Conservation (phyloP, 2,329 filamentous ascomycete species). For the Xylariales sp. region DNA sequence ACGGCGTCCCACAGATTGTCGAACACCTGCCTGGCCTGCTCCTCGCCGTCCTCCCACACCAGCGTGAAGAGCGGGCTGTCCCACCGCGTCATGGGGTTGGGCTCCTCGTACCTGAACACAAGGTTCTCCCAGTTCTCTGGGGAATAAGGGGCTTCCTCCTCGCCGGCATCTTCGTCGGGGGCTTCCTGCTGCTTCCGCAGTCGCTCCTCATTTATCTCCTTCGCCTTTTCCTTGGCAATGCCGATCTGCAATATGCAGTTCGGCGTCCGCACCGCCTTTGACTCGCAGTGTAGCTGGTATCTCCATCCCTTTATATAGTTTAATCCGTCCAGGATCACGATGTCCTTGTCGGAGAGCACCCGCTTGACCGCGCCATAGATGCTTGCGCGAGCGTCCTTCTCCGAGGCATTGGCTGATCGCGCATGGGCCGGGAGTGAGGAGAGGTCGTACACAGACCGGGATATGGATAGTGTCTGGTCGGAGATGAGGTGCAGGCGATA, state of each 20-base stretch:
- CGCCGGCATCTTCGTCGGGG: conserved; percentile 25
- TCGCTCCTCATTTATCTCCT: conserved; percentile 56
- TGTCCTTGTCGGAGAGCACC: conserved; percentile 64
- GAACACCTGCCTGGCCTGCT: conserved; percentile 51
- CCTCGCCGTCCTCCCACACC: conserved; percentile 67
- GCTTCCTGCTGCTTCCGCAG: conserved; percentile 39
- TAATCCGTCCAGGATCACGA: conserved; percentile 74
- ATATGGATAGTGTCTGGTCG: conserved; percentile 66
- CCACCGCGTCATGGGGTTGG: conserved; percentile 81
- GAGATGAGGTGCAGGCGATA: conserved; percentile 72
- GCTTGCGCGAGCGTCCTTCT: conserved; percentile 77
- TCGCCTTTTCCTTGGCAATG: conserved; percentile 47
- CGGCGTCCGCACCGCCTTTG: conserved; percentile 72
- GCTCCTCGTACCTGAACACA: conserved; percentile 80
- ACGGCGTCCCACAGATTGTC: conserved; percentile 72
- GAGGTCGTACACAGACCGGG: conserved; percentile 67
- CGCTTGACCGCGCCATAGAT: conserved; percentile 77
- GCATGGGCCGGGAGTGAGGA: conserved; percentile 53
- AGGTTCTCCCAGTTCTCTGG: conserved; percentile 70
- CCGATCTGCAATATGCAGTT: conserved; percentile 70
- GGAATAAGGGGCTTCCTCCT: conserved; percentile 46
- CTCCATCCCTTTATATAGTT: conserved; percentile 92
- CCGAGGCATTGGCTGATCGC: conserved; percentile 67
- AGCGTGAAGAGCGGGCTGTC: conserved; percentile 79
- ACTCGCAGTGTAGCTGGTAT: conserved; percentile 81